Base-by-base conservation (phyloP, 176 grass and related monocot genomes). In the Neostapfia colusana region DNA sequence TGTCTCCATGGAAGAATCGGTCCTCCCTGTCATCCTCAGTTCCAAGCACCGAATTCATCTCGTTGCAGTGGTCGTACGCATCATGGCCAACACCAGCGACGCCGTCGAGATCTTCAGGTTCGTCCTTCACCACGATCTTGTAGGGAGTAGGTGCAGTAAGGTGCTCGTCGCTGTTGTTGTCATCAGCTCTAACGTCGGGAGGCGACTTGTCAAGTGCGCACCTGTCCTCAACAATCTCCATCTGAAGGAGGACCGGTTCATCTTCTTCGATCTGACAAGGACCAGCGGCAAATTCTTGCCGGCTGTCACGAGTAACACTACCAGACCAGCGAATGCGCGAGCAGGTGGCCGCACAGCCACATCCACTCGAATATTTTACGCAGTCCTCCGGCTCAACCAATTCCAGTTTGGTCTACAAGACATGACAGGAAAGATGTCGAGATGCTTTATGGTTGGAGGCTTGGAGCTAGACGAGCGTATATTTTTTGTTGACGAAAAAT, bases 371-470 rank as follows among this genome's bases (percentile, higher is more conserved):
- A 7, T 20, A 15, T 49, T 50, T 59, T 31, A 4, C 9, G 0
- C 9, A 21, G 17, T 67, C 23, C 20, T 65, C 38, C 5, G 7
- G 10, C 3, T 16, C 15, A 28, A 39, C 28, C 34, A 15, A 31
- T 67, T 78, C 61, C 60, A 78, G 60, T 54, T 88, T 79, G 35
- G 63, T 88, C 74, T 87, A 82, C 73, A 87, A n/a, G 31, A 39
- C 16, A 79, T 73, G 41, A 74, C 24, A 88, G 20, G 62, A 21
- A 81, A 70, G 35, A 87, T 83, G 62, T 68, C 42, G 59, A 8
- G 23, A 15, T 16, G 35, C 68, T 78, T 60, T 26, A 79, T 69
- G 1, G 38, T 43, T 55, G 39, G 38, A 81, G 38, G 1, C 27
- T 43, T 55, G 39, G 38, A 81, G 38, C 57, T 7, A 55, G 61